Base-by-base conservation (phyloP, 2,329 filamentous ascomycete species). In the Catunica adiposa region DNA sequence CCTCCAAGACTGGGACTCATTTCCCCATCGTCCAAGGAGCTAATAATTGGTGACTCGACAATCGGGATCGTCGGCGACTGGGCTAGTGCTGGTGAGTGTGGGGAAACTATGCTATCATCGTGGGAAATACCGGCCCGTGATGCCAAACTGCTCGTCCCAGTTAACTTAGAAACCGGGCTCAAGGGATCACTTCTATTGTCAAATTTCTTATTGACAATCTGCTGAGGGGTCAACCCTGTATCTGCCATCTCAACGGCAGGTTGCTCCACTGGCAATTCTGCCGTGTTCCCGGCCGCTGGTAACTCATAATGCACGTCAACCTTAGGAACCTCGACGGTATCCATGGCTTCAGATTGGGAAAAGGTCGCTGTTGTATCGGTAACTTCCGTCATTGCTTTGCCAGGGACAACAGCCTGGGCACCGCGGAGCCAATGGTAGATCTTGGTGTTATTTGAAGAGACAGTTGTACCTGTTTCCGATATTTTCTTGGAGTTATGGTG, bases 341-440 rank as follows among this genome's bases (percentile, higher is more conserved):
- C 48, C 48, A 51, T 51, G 26, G 48, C 25, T 25, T 54, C 37
- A 17, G 25, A 29, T 4, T 14, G 17, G 25, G 23, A 15, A 17
- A 44, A 42, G 3, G 52, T 54, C 26, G 23, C 52, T 9, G 52
- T 54, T 2, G 54, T 51, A 5, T 56, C 57, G 3, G 69, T 73
- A 2, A 71, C 72, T 53, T 72, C 63, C 0, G 74, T 75, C 1
- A 67, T 63, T 0, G 70, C 67, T 61, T 78, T 78, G 48, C 68
- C 66, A 50, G 58, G 58, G 25, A 60, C 26, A 15, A 46, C 51
- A 54, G 68, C 69, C 54, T n/a, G 40, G 40, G 40, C 20, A 8
- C 40, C 40, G 40, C 40, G 40, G 40, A 80, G 70, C 78, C 78
- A 81, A 1, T 69, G 71, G 9, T 71, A 62, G 61, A 80, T 74